These are phyloP conservation scores for Psidium friedrichsthalianum DNA, from an alignment of 345 rosid species.

Conservation along the genomic window DNA sequence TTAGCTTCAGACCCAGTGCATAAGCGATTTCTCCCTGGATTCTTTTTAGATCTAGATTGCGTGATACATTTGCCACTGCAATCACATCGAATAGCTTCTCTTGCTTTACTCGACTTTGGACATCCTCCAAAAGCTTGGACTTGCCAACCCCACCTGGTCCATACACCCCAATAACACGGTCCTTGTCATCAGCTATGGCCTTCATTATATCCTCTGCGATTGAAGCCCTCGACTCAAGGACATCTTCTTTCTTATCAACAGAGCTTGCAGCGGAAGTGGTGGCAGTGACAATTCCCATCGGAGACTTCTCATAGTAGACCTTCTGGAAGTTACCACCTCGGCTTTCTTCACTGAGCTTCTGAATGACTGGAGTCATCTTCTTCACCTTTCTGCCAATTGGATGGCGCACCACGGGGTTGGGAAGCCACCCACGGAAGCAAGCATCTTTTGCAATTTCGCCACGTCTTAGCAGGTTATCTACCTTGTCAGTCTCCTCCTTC, in stretches of 20 bases:
- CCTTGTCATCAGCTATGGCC: not conserved
- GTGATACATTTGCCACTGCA: not conserved
- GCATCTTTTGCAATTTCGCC: not conserved
- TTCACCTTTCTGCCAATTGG: not conserved
- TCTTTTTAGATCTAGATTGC: not conserved
- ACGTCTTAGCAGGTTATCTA: fast-evolving
- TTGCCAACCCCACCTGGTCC: not conserved
- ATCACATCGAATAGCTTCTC: not conserved
- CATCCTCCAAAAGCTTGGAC: conserved; percentile 2
- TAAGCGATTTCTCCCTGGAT: conserved; percentile 13
- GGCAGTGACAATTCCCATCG: not conserved
- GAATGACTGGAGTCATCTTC: not conserved
- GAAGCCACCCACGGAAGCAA: not conserved
- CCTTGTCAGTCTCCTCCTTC: fast-evolving
- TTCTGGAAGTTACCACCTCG: not conserved
- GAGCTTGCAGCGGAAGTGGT: not conserved
- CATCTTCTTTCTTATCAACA: not conserved
- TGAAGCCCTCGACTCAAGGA: not conserved
- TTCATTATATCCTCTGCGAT: not conserved
- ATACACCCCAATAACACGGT: not conserved
- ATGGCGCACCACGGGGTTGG: not conserved
- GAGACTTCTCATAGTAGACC: not conserved
- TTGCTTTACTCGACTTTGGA: not conserved
- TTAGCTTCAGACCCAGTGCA: not conserved
- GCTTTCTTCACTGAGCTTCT: not conserved